Conservation (phyloP, 2,329 filamentous ascomycete genomes). For the Colletotrichum simmondsii region DNA sequence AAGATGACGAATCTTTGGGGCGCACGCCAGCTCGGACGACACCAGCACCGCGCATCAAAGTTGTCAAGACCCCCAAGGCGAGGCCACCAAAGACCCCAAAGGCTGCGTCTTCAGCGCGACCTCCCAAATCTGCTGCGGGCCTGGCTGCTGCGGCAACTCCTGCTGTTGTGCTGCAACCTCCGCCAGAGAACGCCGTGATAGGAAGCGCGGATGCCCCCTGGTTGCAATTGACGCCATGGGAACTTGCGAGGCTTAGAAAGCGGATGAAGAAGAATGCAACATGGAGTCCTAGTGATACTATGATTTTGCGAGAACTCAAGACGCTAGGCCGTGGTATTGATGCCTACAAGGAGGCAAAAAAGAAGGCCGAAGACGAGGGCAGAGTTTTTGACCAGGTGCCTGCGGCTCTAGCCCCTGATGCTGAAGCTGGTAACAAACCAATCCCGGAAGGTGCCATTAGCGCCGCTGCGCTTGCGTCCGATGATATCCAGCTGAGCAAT, state of each 20-base stretch:
- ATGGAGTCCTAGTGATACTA: conserved; percentile 86
- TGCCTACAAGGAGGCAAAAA: conserved; percentile 70
- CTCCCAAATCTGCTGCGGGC: conserved; percentile 40
- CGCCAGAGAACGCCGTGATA: conserved; percentile 67
- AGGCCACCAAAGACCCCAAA: conserved; percentile 55
- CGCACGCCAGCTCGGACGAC: conserved; percentile 48
- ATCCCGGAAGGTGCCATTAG: conserved; percentile 71
- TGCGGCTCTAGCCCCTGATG: conserved; percentile 55
- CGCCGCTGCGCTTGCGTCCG: conserved; percentile 64
- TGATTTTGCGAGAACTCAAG: conserved; percentile 84
- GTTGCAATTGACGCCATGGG: conserved; percentile 73
- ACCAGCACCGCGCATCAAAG: conserved; percentile 60
- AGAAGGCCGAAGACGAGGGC: conserved; percentile 73
- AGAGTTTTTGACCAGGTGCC: conserved; percentile 64
- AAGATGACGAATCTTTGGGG: conserved; percentile 39
- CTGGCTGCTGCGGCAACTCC: conserved; percentile 43
- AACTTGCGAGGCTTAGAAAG: conserved; percentile 78
- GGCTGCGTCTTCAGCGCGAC: conserved; percentile 27
- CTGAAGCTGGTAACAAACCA: conserved; percentile 61
- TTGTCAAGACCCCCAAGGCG: conserved; percentile 50
- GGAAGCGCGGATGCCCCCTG: conserved; percentile 72
- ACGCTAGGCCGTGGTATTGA: conserved; percentile 74
- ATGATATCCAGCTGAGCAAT: conserved; percentile 75
- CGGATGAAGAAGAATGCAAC: conserved; percentile 93
- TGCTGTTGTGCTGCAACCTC: conserved; percentile 62